Percentiles rank a stretch among this genome's conserved stretches.
phyloP scores from a whole-genome alignment of 2,329 filamentous ascomycete genomes.

The Cercospora janseana region DNA sequence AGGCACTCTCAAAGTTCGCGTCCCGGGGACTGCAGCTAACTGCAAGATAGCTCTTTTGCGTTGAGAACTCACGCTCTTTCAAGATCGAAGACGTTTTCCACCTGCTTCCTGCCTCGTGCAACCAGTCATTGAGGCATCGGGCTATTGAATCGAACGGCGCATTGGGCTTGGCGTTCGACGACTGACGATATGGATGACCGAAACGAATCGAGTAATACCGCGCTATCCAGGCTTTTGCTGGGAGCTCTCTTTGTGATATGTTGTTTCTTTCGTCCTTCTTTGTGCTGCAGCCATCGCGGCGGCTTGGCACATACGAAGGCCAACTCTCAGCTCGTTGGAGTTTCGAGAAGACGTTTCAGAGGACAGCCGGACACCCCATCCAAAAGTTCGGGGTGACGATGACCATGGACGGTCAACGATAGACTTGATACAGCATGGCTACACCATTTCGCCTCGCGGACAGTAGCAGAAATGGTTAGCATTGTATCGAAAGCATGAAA shows the following conservation, averaged over 20 bases:
- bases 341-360: slow-evolving; percentile 12
- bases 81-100: slow-evolving; percentile 16
- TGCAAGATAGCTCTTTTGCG: slow-evolving; percentile 13
- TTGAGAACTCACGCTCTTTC: slow-evolving; percentile 23
- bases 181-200: slow-evolving; percentile 28
- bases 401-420: slow-evolving; percentile 13
- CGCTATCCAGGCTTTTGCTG: slow-evolving; percentile 19
- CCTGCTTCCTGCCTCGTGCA: slow-evolving; percentile 17
- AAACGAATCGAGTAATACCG: slow-evolving; percentile 27
- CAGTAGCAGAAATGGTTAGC: slow-evolving; percentile 22
- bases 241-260: slow-evolving; percentile 27
- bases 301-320: slow-evolving; percentile 9
- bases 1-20: background rate
- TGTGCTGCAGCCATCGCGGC: slow-evolving; percentile 16
- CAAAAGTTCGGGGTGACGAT: slow-evolving; percentile 9
- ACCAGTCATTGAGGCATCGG: slow-evolving; percentile 20
- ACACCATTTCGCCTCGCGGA: slow-evolving; percentile 14
- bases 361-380: slow-evolving; percentile 14
- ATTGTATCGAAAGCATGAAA: slow-evolving; percentile 23
- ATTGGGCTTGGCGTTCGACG: slow-evolving; percentile 25
- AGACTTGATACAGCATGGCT: slow-evolving; percentile 14
- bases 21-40: slow-evolving; percentile 3
- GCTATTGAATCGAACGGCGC: slow-evolving; percentile 22
- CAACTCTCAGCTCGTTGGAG: slow-evolving; percentile 17
- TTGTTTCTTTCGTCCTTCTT: slow-evolving; percentile 19